Percentiles rank a stretch among this genome's conserved stretches.
phyloP scores from a whole-genome alignment of 352 stramenopile genomes.

The Thraustotheca clavata region DNA sequence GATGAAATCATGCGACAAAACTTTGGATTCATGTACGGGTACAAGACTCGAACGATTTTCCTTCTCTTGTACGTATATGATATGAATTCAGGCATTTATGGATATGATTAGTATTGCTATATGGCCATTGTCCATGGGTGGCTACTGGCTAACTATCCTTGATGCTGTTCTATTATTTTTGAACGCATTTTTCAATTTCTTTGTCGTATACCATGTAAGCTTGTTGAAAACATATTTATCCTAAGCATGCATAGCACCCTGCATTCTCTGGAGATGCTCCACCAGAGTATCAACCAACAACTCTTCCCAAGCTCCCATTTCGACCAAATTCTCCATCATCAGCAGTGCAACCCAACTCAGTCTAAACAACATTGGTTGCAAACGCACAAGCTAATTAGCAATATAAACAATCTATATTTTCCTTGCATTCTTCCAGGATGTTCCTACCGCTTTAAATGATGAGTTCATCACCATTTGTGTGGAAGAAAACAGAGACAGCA shows the following conservation, averaged over 20 bases:
- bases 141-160: slow-evolving; percentile 84
- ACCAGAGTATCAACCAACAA: slow-evolving; percentile 6
- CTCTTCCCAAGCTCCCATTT: background rate
- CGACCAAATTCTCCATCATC: background rate
- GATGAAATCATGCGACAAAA: slow-evolving; percentile 72
- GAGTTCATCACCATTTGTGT: slow-evolving; percentile 79
- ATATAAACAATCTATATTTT: slow-evolving; percentile 17
- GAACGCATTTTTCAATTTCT: slow-evolving; percentile 89
- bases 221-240: background rate
- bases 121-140: slow-evolving; percentile 84
- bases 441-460: slow-evolving; percentile 33
- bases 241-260: background rate
- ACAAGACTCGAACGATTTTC: slow-evolving; percentile 82
- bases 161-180: slow-evolving; percentile 81
- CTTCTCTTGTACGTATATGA: slow-evolving; percentile 67
- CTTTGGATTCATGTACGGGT: slow-evolving; percentile 88
- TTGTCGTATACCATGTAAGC: slow-evolving; percentile 68
- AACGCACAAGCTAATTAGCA: background rate
- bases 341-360: background rate
- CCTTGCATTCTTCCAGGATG: background rate
- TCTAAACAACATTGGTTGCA: background rate
- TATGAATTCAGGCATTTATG: background rate
- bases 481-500: slow-evolving; percentile 61
- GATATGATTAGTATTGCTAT: slow-evolving; percentile 59
- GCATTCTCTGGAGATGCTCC: slow-evolving; percentile 15